Base-by-base conservation (phyloP, 306 rosid species). In the Quercus dentata region DNA sequence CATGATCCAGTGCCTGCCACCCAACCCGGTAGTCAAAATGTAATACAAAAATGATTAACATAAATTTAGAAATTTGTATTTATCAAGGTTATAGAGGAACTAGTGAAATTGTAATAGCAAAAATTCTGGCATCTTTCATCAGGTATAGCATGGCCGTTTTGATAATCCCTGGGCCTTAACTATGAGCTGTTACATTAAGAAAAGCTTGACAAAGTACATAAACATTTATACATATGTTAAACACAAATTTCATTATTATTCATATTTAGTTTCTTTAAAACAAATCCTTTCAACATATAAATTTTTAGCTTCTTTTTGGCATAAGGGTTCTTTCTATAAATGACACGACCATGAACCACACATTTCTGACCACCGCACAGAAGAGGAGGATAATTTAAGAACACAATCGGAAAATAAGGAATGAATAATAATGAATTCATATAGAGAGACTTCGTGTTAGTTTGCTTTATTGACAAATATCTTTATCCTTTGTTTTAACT, bases 1-100 rank as follows among this genome's bases (percentile, higher is more conserved):
- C 97, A 81, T 85, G 85, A 88, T 95, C 99, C 88, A 95, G 85
- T 72, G 93, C 97, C 99, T 95, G 89, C 82, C 86, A 87, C 62
- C 72, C 73, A 84, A 70, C 21, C 76, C 78, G 79, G 49, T 54
- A 58, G 28, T 81, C 79, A 74, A 64, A 69, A 69, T 30, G 14
- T 54, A 54, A 9, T 56, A 33, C 57, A 67, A 61, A 63, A 61
- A n/a, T 51, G 68, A 83, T 35, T 35, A 67, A 18, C 52, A 64
- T 78, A 74, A 72, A 41, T n/a, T 35, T 38, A 17, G 68, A 63
- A 72, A 74, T 35, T 78, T 62, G 23, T 19, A 3, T 17, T 35
- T 35, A 67, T 67, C 23, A 19, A 7, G 28, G 27, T 4, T 8
- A 33, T 35, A 33, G 72, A 35, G 31, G 31, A 31, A 35, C 72